These are phyloP conservation scores for Candida glucosophila DNA, from an alignment of 1,139 yeast genomes.

Conservation along the genomic window DNA sequence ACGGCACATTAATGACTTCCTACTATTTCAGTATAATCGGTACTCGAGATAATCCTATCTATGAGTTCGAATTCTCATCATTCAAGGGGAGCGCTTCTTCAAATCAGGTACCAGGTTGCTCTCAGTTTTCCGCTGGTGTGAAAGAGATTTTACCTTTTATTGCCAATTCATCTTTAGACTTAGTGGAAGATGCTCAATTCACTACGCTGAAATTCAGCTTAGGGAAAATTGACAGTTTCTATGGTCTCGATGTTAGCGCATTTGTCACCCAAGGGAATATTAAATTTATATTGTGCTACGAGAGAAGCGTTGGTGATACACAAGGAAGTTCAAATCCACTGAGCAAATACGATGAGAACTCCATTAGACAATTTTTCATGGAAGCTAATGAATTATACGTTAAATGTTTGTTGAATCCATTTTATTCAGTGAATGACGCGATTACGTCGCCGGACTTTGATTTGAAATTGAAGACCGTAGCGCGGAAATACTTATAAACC, in stretches of 20 bases:
- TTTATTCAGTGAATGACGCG: slow-evolving; percentile 69
- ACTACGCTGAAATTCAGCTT: slow-evolving; percentile 53
- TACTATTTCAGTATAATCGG: slow-evolving; percentile 87
- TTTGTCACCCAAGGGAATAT: slow-evolving; percentile 84
- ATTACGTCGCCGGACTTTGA: slow-evolving; percentile 74
- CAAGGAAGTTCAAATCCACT: slow-evolving; percentile 3
- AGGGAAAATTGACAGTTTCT: slow-evolving; percentile 78
- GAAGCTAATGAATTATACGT: slow-evolving; percentile 86
- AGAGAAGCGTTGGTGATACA: slow-evolving; percentile 19
- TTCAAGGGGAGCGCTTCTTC: slow-evolving; percentile 27
- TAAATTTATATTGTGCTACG: slow-evolving; percentile 74
- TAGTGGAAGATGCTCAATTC: slow-evolving; percentile 89
- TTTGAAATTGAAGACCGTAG: slow-evolving; percentile 58
- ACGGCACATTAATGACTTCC: slow-evolving; percentile 31
- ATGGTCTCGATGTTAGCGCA: slow-evolving; percentile 72
- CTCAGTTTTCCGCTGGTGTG: slow-evolving; percentile 61
- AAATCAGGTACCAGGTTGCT: slow-evolving; percentile 46
- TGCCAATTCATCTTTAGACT: slow-evolving; percentile 78
- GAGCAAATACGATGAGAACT: slow-evolving; percentile 51
- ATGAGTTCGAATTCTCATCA: slow-evolving; percentile 81
- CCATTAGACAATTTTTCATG: slow-evolving; percentile 72
- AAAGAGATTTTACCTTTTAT: slow-evolving; percentile 82
- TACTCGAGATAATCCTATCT: slow-evolving; percentile 76
- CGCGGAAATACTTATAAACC: slow-evolving; percentile 60
- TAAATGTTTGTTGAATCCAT: slow-evolving; percentile 80